Evolutionary conservation across 192 early-diverging fungal genomes (phyloP).

Genomic region (Backusella liffmaniae): DNA sequence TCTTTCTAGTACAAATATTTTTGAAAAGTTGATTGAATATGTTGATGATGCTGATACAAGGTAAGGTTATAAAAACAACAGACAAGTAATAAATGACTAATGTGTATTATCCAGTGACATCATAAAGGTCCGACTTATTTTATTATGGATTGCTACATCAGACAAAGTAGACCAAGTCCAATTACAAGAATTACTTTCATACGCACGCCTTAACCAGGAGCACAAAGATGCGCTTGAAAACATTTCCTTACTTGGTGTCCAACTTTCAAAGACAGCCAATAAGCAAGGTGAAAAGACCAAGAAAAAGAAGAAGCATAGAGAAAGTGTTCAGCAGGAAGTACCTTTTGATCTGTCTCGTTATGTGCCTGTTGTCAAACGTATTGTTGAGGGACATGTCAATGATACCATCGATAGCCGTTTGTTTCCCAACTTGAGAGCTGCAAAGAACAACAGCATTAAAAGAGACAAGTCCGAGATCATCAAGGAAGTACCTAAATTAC

Average conservation of each 20-base stretch:
- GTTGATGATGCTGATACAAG: slow-evolving; percentile 67
- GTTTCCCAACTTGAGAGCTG: slow-evolving; percentile 59
- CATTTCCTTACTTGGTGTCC: slow-evolving; percentile 62
- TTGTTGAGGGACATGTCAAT: slow-evolving; percentile 62
- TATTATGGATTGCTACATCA: slow-evolving; percentile 76
- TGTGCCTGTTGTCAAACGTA: slow-evolving; percentile 69
- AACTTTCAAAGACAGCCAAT: slow-evolving; percentile 59
- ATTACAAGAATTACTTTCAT: slow-evolving; percentile 61
- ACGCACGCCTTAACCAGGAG: slow-evolving; percentile 68
- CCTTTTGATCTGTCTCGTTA: slow-evolving; percentile 79
- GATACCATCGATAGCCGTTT: slow-evolving; percentile 53
- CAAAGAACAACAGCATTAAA: slow-evolving; percentile 40
- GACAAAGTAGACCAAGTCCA: slow-evolving; percentile 75
- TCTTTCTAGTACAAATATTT: not conserved
- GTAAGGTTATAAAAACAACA: slow-evolving; percentile 27
- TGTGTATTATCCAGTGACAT: slow-evolving; percentile 39
- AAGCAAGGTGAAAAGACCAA: slow-evolving; percentile 52
- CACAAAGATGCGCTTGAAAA: slow-evolving; percentile 83
- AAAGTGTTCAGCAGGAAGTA: slow-evolving; percentile 51
- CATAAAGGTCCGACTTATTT: slow-evolving; percentile 77
- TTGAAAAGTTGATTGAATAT: slow-evolving; percentile 62
- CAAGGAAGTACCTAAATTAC: slow-evolving; percentile 32
- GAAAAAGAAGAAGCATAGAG: slow-evolving; percentile 54
- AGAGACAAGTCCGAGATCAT: slow-evolving; percentile 7
- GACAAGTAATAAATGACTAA: not conserved